These are phyloP conservation scores for Yamadazyma ubonensis DNA, from an alignment of 805 yeast species.

Conservation along the genomic window DNA sequence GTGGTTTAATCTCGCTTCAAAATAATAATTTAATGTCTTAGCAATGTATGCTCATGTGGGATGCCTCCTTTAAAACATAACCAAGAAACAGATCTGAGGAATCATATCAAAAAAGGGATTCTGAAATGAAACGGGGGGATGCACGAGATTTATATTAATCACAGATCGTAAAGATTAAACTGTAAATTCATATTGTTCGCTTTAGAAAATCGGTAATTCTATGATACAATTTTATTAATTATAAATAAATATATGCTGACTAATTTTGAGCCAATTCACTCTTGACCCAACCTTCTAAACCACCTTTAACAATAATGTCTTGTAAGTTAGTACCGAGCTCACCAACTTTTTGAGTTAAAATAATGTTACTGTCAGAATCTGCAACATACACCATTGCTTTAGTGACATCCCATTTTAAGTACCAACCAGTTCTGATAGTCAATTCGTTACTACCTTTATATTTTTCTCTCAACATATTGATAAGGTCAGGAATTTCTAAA, in stretches of 20 bases:
- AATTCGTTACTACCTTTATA: slow-evolving; percentile 62
- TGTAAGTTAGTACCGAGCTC: slow-evolving; percentile 94
- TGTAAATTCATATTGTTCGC: too few relatives aligned
- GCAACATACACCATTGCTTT: slow-evolving; percentile 76
- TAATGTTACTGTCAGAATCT: slow-evolving; percentile 59
- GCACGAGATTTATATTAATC: too few relatives aligned
- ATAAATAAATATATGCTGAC: slow-evolving; percentile 3
- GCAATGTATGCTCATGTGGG: too few relatives aligned
- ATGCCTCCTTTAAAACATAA: too few relatives aligned
- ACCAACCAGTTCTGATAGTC: slow-evolving; percentile 94
- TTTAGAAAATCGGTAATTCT: background rate
- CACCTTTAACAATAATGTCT: slow-evolving; percentile 95
- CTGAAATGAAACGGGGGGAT: too few relatives aligned
- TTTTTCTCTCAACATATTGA: slow-evolving; percentile 69
- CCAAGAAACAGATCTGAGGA: too few relatives aligned
- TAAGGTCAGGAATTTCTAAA: slow-evolving; percentile 86
- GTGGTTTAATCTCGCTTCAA: too few relatives aligned
- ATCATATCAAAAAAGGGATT: too few relatives aligned
- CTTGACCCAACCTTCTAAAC: slow-evolving; percentile 97
- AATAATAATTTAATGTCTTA: too few relatives aligned
- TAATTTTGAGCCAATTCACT: slow-evolving; percentile 49
- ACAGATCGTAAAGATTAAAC: too few relatives aligned
- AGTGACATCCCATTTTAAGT: slow-evolving; percentile 88
- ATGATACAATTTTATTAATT: slow-evolving; percentile 2
- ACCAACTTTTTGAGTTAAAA: slow-evolving; percentile 85